phyloP scores from a whole-genome alignment of 805 yeast species.

The Hanseniaspora pseudoguilliermondii region DNA sequence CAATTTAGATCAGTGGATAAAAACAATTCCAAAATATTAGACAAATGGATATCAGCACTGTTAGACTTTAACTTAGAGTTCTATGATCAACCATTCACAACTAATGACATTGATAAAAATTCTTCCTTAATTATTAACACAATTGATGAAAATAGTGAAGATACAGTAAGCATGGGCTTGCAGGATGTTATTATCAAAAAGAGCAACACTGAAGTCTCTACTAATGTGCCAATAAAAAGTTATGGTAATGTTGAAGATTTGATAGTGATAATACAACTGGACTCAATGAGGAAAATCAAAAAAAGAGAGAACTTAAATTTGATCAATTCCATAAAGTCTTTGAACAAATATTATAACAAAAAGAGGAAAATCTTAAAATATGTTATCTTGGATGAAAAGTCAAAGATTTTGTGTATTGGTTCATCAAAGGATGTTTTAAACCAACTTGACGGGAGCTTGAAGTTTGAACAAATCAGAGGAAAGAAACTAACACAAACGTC shows the following conservation, averaged over 20 bases:
- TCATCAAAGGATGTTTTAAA: not conserved
- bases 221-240: not conserved
- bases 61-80: constrained; percentile 27
- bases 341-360: not conserved
- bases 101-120: constrained; percentile 16
- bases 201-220: not conserved
- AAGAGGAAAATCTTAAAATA: not conserved
- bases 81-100: constrained; percentile 23
- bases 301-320: constrained; percentile 2
- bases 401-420: constrained; percentile 9
- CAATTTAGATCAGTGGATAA: constrained; percentile 21
- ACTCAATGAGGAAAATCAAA: constrained; percentile 15
- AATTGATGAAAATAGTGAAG: not conserved
- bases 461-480: constrained; percentile 11
- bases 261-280: constrained; percentile 23
- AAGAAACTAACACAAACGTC: not conserved
- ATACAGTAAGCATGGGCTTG: not conserved
- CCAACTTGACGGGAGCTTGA: not conserved
- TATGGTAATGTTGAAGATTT: constrained; percentile 19
- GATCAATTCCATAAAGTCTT: constrained; percentile 5
- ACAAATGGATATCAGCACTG: constrained; percentile 33
- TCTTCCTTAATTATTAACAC: constrained; percentile 14
- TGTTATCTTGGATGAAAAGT: constrained; percentile 1
- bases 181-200: constrained; percentile 5
- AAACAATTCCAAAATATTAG: constrained; percentile 24